Conservation (phyloP, 2,329 filamentous ascomycete genomes). For the Dendryphion nanum region DNA sequence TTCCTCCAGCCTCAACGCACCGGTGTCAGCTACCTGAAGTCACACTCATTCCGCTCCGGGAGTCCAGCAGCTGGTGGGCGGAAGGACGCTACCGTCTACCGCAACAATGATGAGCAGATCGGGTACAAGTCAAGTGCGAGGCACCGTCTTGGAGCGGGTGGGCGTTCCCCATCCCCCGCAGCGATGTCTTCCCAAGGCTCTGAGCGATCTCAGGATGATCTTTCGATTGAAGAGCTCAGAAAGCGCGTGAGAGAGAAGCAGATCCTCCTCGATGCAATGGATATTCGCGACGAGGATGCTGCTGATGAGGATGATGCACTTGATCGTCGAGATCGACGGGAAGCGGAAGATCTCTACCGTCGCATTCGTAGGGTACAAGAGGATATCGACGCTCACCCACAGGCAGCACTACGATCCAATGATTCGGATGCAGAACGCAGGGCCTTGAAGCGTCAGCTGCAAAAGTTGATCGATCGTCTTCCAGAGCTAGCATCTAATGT, state of each 20-base stretch:
- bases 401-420: conserved; percentile 58
- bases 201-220: conserved; percentile 70
- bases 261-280: conserved; percentile 90
- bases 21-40: conserved; percentile 97
- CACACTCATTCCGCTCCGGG: conserved; percentile 78
- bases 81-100: conserved; percentile 95
- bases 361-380: conserved; percentile 89
- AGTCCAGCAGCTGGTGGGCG: conserved; percentile 60
- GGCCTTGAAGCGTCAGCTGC: conserved; percentile 82
- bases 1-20: conserved; percentile 92
- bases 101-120: conserved; percentile 90
- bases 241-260: conserved; percentile 96
- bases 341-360: conserved; percentile 91
- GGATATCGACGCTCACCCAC: conserved; percentile 89
- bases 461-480: conserved; percentile 82
- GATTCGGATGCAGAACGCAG: conserved; percentile 89
- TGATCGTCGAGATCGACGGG: conserved; percentile 84
- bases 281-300: conserved; percentile 89
- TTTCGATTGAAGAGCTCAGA: conserved; percentile 80
- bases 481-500: conserved; percentile 92
- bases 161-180: conserved; percentile 75
- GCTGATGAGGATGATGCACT: conserved; percentile 89
- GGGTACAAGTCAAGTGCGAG: conserved; percentile 91
- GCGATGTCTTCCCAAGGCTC: conserved; percentile 56
- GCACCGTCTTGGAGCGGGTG: conserved; percentile 68